phyloP scores from a whole-genome alignment of 2,329 filamentous ascomycete species.

The Pestalotiopsis sp. region DNA sequence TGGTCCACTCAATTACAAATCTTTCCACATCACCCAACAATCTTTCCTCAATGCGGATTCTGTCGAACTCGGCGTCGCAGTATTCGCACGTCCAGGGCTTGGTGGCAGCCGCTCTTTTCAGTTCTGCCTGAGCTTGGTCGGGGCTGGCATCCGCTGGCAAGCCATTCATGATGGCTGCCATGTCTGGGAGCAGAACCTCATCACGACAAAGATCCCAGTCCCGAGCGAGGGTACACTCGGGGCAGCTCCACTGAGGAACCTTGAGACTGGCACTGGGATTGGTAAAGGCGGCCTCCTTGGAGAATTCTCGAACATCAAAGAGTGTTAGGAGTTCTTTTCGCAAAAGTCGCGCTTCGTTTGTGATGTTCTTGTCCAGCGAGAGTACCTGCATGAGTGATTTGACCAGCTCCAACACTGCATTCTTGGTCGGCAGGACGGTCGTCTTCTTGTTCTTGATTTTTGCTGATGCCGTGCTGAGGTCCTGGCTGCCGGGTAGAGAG shows the following conservation, averaged over 20 bases:
- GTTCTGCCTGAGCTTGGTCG: slow-evolving; percentile 17
- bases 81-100: slow-evolving; percentile 75
- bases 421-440: slow-evolving; percentile 41
- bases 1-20: slow-evolving; percentile 77
- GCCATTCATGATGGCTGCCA: slow-evolving; percentile 21
- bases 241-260: slow-evolving; percentile 78
- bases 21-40: slow-evolving; percentile 78
- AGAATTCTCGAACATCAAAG: slow-evolving; percentile 95
- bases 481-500: slow-evolving; percentile 72
- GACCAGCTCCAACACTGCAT: slow-evolving; percentile 86
- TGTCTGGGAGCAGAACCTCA: slow-evolving; percentile 71
- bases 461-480: slow-evolving; percentile 39
- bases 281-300: slow-evolving; percentile 80
- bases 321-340: slow-evolving; percentile 87
- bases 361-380: slow-evolving; percentile 86
- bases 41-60: slow-evolving; percentile 81
- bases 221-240: slow-evolving; percentile 85
- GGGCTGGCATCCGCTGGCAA: slow-evolving; percentile 16
- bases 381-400: slow-evolving; percentile 93
- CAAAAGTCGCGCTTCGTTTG: slow-evolving; percentile 82
- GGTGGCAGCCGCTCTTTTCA: slow-evolving; percentile 30
- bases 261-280: slow-evolving; percentile 81
- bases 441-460: slow-evolving; percentile 16
- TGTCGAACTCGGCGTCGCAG: slow-evolving; percentile 76
- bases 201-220: slow-evolving; percentile 94